A percentile compares a stretch with the other conserved stretches of the same genome.
These are phyloP conservation scores for Ceratocystis harringtonii DNA, from an alignment of 2,329 filamentous ascomycete species.

Conservation along the genomic window DNA sequence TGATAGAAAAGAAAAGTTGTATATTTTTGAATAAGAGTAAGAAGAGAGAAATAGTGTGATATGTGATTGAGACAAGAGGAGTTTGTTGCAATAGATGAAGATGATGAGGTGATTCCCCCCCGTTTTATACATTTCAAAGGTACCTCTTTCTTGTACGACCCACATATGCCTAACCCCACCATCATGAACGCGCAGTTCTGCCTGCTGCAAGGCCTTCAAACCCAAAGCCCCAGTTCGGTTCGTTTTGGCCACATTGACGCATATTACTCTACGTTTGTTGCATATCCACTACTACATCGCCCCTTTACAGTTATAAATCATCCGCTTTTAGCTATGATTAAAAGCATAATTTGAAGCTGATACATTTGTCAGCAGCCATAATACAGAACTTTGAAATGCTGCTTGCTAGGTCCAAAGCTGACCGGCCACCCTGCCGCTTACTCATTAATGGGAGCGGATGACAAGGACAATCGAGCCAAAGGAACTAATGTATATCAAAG, in stretches of 20 bases:
- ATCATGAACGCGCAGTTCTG: too few species aligned
- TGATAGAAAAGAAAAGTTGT: neutral
- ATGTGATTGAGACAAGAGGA: neutral
- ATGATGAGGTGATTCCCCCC: neutral
- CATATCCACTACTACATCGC: too few species aligned
- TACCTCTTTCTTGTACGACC: neutral
- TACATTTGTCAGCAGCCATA: neutral
- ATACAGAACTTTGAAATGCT: neutral
- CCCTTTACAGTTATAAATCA: too few species aligned
- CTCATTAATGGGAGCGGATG: too few species aligned
- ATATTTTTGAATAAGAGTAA: neutral
- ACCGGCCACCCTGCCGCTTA: too few species aligned
- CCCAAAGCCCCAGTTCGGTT: too few species aligned
- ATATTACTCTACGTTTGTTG: too few species aligned
- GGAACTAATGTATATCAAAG: neutral
- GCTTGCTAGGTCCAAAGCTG: too few species aligned
- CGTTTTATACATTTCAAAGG: neutral
- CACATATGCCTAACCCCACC: too few species aligned
- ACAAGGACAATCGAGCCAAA: neutral
- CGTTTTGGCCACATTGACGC: too few species aligned
- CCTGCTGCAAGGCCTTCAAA: too few species aligned
- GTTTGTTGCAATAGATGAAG: neutral
- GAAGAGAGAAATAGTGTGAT: neutral
- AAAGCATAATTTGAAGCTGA: neutral
- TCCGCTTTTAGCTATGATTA: neutral